Conservation (phyloP, 1,139 yeast species). For the Scheffersomyces stambukii region DNA sequence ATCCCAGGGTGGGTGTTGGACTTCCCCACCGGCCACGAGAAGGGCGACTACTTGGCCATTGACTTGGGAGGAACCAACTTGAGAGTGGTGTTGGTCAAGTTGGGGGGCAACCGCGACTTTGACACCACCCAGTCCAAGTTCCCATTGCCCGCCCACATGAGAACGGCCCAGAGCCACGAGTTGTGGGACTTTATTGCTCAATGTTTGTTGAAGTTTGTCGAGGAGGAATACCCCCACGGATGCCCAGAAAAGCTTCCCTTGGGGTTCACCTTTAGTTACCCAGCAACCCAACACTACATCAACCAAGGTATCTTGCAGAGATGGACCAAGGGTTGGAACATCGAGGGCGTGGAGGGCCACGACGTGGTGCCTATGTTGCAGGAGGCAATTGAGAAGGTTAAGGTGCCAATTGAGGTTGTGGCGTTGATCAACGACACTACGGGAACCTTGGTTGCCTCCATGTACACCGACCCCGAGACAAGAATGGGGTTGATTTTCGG, state of each 20-base stretch:
- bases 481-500: conserved; percentile 96
- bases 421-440: conserved; percentile 96
- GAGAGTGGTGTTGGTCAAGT: conserved; percentile 80
- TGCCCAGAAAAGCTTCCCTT: conserved; percentile 54
- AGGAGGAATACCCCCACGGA: conserved; percentile 64
- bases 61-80: conserved; percentile 96
- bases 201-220: conserved; percentile 61
- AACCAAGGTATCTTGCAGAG: conserved; percentile 85
- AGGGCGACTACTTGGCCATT: conserved; percentile 85
- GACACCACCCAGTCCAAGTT: conserved; percentile 82
- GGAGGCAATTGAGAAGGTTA: conserved; percentile 57
- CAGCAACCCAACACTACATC: conserved; percentile 80
- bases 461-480: conserved; percentile 83
- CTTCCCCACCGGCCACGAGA: conserved; percentile 86
- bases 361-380: conserved; percentile 93
- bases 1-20: conserved; percentile 96
- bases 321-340: conserved; percentile 98
- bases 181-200: conserved; percentile 86
- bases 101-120: conserved; percentile 75
- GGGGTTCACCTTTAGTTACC: conserved; percentile 95
- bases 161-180: conserved; percentile 74
- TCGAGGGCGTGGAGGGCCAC: conserved; percentile 88
- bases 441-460: conserved; percentile 94
- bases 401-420: conserved; percentile 79
- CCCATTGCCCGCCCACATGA: conserved; percentile 66